Evolutionary conservation across 257 asterid genomes (phyloP).

Genomic region (Solanum chilense): DNA sequence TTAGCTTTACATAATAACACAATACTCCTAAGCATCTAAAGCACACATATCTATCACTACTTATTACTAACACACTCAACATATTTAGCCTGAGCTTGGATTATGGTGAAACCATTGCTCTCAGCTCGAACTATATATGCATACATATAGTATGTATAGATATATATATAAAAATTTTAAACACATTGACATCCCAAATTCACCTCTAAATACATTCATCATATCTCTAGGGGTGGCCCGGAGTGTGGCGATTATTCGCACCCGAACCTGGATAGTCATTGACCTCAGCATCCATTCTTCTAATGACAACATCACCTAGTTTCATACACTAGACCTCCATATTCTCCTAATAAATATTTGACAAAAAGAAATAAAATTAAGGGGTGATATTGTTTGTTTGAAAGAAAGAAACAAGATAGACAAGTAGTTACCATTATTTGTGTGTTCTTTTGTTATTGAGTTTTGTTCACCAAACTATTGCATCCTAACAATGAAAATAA

Average conservation of each 20-base stretch:
- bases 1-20: neutral
- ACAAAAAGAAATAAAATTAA: neutral
- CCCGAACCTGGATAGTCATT: constrained; percentile 66
- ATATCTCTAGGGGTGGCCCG: constrained; percentile 28
- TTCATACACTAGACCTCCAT: neutral
- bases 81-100: neutral
- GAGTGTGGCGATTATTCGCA: constrained; percentile 61
- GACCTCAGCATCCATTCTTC: constrained; percentile 38
- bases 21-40: neutral
- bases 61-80: constrained; percentile 19
- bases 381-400: neutral
- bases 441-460: constrained; percentile 1
- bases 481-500: constrained; percentile 17
- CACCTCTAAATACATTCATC: too few relatives aligned
- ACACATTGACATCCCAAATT: too few relatives aligned
- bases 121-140: neutral
- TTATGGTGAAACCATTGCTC: neutral
- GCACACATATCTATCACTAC: neutral
- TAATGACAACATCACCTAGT: neutral
- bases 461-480: constrained; percentile 15
- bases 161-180: too few relatives aligned
- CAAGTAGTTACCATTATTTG: constrained; percentile 19
- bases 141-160: too few relatives aligned
- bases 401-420: neutral
- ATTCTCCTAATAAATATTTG: constrained; percentile 13